Evolutionary conservation across 2,329 filamentous ascomycete species (phyloP), one percentile per base, ranked within the genome.

Genomic region (Endoconidiophora laricicola): DNA sequence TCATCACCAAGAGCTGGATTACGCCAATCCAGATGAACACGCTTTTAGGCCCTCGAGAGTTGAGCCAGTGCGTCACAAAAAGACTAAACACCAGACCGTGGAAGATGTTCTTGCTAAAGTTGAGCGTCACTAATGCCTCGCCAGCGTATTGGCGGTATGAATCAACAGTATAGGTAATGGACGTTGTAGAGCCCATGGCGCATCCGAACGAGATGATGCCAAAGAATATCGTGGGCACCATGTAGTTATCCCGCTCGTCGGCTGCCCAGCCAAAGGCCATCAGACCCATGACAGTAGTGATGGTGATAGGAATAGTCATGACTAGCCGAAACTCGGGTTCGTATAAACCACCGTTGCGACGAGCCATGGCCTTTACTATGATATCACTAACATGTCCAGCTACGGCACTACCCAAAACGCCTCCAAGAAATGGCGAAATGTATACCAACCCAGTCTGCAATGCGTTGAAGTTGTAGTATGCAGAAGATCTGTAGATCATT

Each of bases 191-290:
- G 0, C 86, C 90, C 1, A 96, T 71, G 2, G 83, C 84, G 65
- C 90, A 95, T 1, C 90, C 91, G 60, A 96, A 95, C 0, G 85
- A 91, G 29, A 94, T 79, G 44, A 95, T 63, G 5, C 90, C 90
- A 56, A 96, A 95, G 66, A 96, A 95, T 3, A 94, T 62, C 0
- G 90, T 95, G 0, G 91, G 91, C 0, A 94, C 85, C 48, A 94
- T 93, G 84, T 85, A 96, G 20, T 73, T 70, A 58, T 95, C 78
- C 22, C 71, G 70, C 51, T 80, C 73, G 55, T 86, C 64, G 0
- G 83, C 86, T 7, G 83, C 87, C 91, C 90, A 96, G n/a, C 90
- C 90, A 59, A 91, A 96, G 2, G 87, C 90, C 79, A 95, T 94
- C 14, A 96, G 73, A 0, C 91, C 91, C 29, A 90, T 78, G 1